Conservation (phyloP, 2,329 filamentous ascomycete species). For the Arachnomyces sp. region DNA sequence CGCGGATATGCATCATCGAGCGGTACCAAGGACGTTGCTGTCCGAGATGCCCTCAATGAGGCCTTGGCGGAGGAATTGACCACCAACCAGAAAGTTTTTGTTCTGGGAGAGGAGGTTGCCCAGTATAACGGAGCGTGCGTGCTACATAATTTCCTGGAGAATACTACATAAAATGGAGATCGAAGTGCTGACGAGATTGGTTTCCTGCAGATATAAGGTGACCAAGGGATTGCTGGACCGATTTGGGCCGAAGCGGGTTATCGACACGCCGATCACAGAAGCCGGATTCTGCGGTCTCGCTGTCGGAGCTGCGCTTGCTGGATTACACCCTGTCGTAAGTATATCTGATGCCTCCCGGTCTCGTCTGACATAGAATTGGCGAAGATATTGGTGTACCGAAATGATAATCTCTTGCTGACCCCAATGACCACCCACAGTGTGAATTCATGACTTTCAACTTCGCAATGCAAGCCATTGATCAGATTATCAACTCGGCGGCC, state of each 20-base stretch:
- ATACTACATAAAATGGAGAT: too few species aligned
- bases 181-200: conserved; percentile 28
- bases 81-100: conserved; percentile 85
- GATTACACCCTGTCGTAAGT: conserved; percentile 85
- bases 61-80: conserved; percentile 96
- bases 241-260: conserved; percentile 94
- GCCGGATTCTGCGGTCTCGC: conserved; percentile 90
- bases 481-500: conserved; percentile 96
- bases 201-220: conserved; percentile 70
- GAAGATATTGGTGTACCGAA: not conserved
- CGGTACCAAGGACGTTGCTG: conserved; percentile 84
- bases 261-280: conserved; percentile 97
- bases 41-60: conserved; percentile 95
- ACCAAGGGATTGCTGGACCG: conserved; percentile 95
- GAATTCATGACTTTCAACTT: conserved; percentile 99
- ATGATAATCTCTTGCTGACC: conserved; percentile 7
- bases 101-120: conserved; percentile 95
- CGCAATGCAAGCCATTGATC: conserved; percentile 99
- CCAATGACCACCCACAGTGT: conserved; percentile 48
- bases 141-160: too few species aligned
- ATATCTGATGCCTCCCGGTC: not conserved
- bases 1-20: conserved; percentile 50
- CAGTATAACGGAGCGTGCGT: conserved; percentile 90
- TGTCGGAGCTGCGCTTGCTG: conserved; percentile 87
- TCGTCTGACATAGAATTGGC: conserved; percentile 2